phyloP scores from a whole-genome alignment of 2,329 filamentous ascomycete genomes.

The Sphaerulina vaccinii region DNA sequence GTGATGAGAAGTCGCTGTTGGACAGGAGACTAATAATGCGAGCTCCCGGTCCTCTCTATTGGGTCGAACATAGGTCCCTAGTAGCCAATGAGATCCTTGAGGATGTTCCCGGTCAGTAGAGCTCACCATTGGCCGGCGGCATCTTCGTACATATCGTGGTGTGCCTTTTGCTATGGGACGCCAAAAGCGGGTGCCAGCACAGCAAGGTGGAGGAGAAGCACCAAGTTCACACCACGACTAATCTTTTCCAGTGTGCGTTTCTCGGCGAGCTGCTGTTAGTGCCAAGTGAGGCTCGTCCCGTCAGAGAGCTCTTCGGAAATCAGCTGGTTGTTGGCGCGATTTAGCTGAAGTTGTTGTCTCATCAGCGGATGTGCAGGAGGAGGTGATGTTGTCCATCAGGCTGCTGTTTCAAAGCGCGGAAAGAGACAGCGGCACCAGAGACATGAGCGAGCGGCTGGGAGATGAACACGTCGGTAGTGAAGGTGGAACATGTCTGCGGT shows the following conservation, averaged over 20 bases:
- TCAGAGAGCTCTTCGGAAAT: neutral
- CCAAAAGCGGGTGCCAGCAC: conserved; percentile 13
- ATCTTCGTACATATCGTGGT: conserved; percentile 2
- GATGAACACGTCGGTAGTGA: too few species aligned
- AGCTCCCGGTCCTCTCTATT: conserved; percentile 14
- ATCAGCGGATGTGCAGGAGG: too few species aligned
- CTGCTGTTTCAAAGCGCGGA: too few species aligned
- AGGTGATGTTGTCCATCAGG: too few species aligned
- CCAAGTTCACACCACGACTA: too few species aligned
- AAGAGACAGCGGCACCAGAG: too few species aligned
- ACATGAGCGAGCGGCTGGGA: too few species aligned
- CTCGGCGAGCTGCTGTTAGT: too few species aligned
- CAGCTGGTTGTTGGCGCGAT: neutral
- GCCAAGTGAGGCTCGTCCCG: neutral
- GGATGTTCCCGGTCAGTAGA: conserved; percentile 7
- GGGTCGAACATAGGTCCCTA: conserved; percentile 9
- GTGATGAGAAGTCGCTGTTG: conserved; percentile 23
- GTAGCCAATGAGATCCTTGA: conserved; percentile 14
- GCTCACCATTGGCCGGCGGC: conserved; percentile 9
- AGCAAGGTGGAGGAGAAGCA: too few species aligned
- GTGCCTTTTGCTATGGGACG: neutral
- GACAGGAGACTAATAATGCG: conserved; percentile 17
- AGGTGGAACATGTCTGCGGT: too few species aligned
- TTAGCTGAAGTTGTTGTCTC: too few species aligned
- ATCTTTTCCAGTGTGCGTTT: too few species aligned